Evolutionary conservation across 495 filamentous ascomycete genomes (phyloP), one percentile per base, ranked within the genome.

Genomic region (Elaphomyces granulatus): DNA sequence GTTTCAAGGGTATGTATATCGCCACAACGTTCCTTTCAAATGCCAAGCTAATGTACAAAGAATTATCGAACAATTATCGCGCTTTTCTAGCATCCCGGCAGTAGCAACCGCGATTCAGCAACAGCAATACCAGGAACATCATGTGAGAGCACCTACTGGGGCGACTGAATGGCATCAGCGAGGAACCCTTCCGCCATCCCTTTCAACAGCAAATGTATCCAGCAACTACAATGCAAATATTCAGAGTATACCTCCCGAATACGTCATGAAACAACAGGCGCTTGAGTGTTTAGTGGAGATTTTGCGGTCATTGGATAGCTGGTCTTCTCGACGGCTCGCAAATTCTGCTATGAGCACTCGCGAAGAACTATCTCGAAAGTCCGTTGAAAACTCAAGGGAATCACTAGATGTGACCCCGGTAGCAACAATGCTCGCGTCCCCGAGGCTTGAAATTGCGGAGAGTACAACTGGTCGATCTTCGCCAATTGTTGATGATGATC

Each of bases 1-100:
- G 51, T 95, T 93, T 58, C 88, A 99, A 56, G 67, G 70, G 66
- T 68, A 50, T 45, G 55, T 45, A 21, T 33, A 1, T 36, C 3
- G 8, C 21, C n/a, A 41, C 9, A 10, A 17, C n/a, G 15, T 6
- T 21, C 26, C 9, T 26, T 16, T 36, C 21, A 19, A 14, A 8
- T 15, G 8, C 4, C n/a, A 32, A 39, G 36, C 48, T 61, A 44
- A 63, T 34, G 18, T 38, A 38, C 21, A 8, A 37, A 81, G 77
- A 38, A 70, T 93, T 30, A 87, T 96, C 19, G 92, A 99, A 57
- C 87, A 96, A 58, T 60, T 96, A 8, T 87, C 88, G 14, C 78
- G 78, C 42, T 80, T 88, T 37, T 77, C 84, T 0, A 84, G 80
- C 38, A 67, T 77, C 8, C 77, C 87, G 0, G 76, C 86, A 3